Conservation (phyloP, 2,329 filamentous ascomycete species). For the Seiridium cupressi region DNA sequence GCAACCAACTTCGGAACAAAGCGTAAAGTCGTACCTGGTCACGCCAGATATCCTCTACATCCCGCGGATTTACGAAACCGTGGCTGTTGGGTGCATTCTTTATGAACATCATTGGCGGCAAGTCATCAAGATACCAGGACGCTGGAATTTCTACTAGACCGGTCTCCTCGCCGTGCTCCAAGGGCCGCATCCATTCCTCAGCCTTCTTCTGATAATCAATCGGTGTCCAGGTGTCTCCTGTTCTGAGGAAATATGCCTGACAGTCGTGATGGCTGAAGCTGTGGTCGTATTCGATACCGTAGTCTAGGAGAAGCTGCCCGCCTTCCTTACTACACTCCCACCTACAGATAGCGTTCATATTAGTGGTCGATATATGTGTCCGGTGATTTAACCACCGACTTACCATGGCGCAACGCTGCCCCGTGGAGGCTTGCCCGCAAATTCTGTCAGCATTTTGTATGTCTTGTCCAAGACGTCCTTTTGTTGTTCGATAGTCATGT, state of each 20-base stretch:
- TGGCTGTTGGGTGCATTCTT: conserved; percentile 65
- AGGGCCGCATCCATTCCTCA: conserved; percentile 65
- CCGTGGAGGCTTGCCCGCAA: conserved; percentile 68
- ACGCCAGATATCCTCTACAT: conserved; percentile 64
- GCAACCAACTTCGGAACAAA: too few relatives aligned
- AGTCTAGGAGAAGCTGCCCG: conserved; percentile 60
- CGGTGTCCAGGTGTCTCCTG: conserved; percentile 64
- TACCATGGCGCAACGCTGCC: conserved; percentile 67
- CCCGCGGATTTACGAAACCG: conserved; percentile 56
- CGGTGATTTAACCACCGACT: not conserved
- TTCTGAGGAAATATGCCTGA: conserved; percentile 62
- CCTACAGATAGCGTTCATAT: conserved; percentile 25
- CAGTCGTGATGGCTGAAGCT: conserved; percentile 65
- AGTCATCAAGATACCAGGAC: conserved; percentile 63
- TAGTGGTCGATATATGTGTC: conserved; percentile 42
- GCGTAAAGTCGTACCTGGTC: conserved; percentile 29
- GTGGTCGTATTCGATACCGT: conserved; percentile 70
- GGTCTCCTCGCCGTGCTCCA: conserved; percentile 56
- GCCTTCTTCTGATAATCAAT: conserved; percentile 65
- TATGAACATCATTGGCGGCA: conserved; percentile 72
- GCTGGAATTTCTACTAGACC: conserved; percentile 66
- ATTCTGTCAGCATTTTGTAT: conserved; percentile 67
- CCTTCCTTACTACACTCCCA: conserved; percentile 72
- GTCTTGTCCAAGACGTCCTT: conserved; percentile 73
- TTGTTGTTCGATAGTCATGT: conserved; percentile 75